These are phyloP conservation scores for Aspergillus felis DNA, from an alignment of 2,329 filamentous ascomycete species.

Conservation along the genomic window DNA sequence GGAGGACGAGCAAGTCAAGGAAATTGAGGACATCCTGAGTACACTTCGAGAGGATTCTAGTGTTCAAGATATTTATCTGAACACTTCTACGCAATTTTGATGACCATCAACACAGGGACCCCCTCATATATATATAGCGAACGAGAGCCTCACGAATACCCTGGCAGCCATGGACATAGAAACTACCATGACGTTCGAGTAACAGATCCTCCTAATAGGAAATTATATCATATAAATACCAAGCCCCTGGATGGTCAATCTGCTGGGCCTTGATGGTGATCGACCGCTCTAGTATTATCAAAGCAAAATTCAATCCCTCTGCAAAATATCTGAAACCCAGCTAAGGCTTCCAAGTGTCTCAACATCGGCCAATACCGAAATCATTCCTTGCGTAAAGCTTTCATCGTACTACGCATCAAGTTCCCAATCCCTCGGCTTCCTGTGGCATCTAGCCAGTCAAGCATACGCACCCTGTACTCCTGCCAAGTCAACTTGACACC, in stretches of 20 bases:
- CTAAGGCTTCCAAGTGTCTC: background rate
- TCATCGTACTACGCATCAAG: conserved; percentile 79
- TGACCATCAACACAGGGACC: background rate
- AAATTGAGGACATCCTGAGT: conserved; percentile 57
- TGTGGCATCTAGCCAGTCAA: conserved; percentile 62
- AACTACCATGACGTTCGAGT: too few relatives aligned
- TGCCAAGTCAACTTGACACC: conserved; percentile 67
- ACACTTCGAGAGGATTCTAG: conserved; percentile 60
- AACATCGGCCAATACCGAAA: background rate
- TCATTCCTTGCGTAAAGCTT: conserved; percentile 57
- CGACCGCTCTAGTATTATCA: background rate
- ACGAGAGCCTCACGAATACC: background rate
- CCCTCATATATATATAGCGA: background rate
- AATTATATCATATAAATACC: background rate
- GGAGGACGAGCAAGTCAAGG: conserved; percentile 51
- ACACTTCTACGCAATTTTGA: conserved; percentile 42
- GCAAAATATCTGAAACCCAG: background rate
- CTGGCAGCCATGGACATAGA: background rate
- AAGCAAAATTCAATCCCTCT: background rate
- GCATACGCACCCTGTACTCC: conserved; percentile 69
- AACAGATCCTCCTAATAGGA: too few relatives aligned
- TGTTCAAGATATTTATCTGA: conserved; percentile 76
- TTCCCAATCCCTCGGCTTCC: conserved; percentile 64
- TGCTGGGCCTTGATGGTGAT: background rate
- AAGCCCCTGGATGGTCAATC: background rate